Conservation (phyloP, 2,329 filamentous ascomycete species). For the Thielaviopsis populi region DNA sequence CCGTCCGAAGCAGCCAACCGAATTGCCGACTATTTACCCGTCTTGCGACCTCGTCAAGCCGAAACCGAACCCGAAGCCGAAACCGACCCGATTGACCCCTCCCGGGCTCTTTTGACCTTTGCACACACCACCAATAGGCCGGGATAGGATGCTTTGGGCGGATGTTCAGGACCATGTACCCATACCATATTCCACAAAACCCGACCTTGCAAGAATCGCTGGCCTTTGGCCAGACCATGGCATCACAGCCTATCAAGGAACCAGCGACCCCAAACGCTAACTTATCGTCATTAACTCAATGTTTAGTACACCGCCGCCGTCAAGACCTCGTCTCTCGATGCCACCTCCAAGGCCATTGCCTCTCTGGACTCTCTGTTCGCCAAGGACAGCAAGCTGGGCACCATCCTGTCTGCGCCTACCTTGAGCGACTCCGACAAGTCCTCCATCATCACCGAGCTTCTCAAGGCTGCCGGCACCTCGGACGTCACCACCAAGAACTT, state of each 20-base stretch:
- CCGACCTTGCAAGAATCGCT: not conserved
- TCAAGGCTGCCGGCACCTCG: conserved; percentile 61
- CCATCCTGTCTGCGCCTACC: conserved; percentile 66
- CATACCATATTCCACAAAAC: not conserved
- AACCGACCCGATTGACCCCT: not conserved
- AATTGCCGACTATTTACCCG: not conserved
- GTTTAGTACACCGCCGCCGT: conserved; percentile 84
- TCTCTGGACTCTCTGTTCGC: conserved; percentile 57
- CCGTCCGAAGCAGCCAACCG: conserved; percentile 1
- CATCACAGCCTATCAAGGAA: not conserved
- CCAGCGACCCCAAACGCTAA: conserved; percentile 1
- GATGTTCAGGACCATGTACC: not conserved
- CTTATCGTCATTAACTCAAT: not conserved
- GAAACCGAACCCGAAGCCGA: not conserved
- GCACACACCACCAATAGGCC: not conserved
- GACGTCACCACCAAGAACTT: conserved; percentile 90
- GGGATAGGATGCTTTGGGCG: not conserved
- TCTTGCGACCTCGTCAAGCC: not conserved
- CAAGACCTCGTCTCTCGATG: conserved; percentile 75
- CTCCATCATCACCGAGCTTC: conserved; percentile 71
- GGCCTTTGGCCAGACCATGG: not conserved
- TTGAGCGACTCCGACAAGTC: conserved; percentile 68
- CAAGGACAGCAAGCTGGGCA: conserved; percentile 66
- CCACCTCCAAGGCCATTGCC: conserved; percentile 64
- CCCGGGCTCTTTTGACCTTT: not conserved